Conservation (phyloP, 352 stramenopile species). For the Plasmopara muralis region DNA sequence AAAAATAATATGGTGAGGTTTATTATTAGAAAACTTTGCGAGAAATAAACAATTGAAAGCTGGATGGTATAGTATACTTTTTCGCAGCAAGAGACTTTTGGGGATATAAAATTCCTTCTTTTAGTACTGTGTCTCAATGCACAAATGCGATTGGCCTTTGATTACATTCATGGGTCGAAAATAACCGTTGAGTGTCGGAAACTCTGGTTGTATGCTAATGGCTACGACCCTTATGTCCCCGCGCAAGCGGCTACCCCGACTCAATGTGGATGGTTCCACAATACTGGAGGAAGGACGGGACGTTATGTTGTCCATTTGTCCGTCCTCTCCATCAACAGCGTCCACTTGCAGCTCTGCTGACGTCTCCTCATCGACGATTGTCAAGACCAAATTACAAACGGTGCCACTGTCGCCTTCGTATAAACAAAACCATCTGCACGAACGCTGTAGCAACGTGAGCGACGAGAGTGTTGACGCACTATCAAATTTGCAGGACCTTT, state of each 20-base stretch:
- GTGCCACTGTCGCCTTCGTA: conserved; percentile 7
- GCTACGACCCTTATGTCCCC: conserved; percentile 14
- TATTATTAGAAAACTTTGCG: no score
- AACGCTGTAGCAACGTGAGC: conserved; percentile 7
- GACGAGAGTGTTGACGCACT: conserved; percentile 20
- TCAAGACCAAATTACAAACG: conserved; percentile 5
- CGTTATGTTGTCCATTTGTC: conserved; percentile 9
- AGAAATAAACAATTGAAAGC: no score
- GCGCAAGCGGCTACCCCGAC: conserved; percentile 25
- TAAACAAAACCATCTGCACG: neutral
- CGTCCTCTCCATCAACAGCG: conserved; percentile 20
- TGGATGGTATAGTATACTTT: no score
- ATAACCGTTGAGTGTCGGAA: no score
- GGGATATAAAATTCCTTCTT: no score
- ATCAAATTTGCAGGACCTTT: conserved; percentile 34
- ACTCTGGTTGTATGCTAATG: conserved; percentile 3
- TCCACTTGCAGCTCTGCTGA: conserved; percentile 20
- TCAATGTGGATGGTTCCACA: conserved; percentile 10
- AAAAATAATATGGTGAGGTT: no score
- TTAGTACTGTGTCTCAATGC: no score
- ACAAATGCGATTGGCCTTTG: no score
- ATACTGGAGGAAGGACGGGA: conserved; percentile 5
- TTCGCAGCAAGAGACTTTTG: no score
- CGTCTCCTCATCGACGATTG: neutral
- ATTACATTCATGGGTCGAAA: no score